Evolutionary conservation across 1,284 basidiomycete genomes (phyloP), one percentile per base, ranked within the genome.

Genomic region (Cutaneotrichosporon cutaneum): DNA sequence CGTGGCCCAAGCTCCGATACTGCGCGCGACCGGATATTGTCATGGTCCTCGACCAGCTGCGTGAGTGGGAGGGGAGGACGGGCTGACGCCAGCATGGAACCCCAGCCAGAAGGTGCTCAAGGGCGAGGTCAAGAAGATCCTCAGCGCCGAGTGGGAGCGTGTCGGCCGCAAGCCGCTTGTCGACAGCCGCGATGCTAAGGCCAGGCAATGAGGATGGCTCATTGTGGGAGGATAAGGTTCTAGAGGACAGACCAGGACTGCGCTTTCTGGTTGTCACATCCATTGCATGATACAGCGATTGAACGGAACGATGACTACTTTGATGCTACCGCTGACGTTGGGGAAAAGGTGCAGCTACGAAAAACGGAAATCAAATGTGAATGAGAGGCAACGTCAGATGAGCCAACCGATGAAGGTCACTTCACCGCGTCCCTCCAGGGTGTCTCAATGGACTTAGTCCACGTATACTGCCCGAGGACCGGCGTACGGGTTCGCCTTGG

Each of bases 61-160:
- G 48, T 66, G 52, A 64, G 45, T 48, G 2, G 26, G 2, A 26
- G 2, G 13, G 13, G 18, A 16, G 22, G 24, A 16, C 45, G 13
- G 3, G 45, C 45, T 48, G 55, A 47, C 33, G 21, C 36, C 21
- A 65, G 64, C 65, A 0, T 32, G 30, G 22, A 63, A 63, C 30
- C 61, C 61, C 13, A 66, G 60, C 22, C 59, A 59, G 56, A 66
- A 66, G 45, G 51, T 59, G 8, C 51, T 63, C 36, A 66, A 66
- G 56, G 55, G 52, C 27, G 61, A 66, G 16, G 61, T 63, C 35
- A 63, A 63, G 54, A 44, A 66, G 14, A 56, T 68, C 5, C 58
- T 75, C 1, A 54, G 61, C 1, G 53, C 57, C 22, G 45, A 36
- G 33, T 65, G 63, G 63, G 48, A 61, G 32, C 35, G 32, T 50